Evolutionary conservation across 805 yeast genomes (phyloP).

Genomic region (Metschnikowia rubicola): DNA sequence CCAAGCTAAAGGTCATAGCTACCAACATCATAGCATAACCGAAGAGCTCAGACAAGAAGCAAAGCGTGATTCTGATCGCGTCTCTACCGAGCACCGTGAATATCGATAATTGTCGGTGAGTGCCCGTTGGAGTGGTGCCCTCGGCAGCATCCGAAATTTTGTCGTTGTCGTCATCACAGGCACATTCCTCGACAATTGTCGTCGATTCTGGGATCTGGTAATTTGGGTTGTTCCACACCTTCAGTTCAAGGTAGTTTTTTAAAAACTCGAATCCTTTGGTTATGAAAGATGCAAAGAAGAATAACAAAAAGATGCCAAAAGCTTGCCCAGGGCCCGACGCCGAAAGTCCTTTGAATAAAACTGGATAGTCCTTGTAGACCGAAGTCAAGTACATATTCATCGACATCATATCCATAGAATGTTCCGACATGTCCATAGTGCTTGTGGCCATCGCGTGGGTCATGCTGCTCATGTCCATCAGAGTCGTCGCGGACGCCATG

Average conservation of each 20-base stretch:
- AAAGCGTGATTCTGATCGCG: conserved; percentile 49
- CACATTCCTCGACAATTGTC: conserved; percentile 19
- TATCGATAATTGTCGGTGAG: conserved; percentile 3
- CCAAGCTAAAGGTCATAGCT: conserved; percentile 65
- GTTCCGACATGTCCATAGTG: conserved; percentile 5
- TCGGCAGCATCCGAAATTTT: conserved; percentile 4
- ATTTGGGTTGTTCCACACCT: conserved; percentile 51
- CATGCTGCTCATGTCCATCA: conserved; percentile 17
- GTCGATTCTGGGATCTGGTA: conserved; percentile 18
- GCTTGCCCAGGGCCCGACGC: conserved; percentile 60
- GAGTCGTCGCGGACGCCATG: neutral
- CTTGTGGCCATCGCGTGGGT: neutral
- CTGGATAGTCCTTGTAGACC: conserved; percentile 53
- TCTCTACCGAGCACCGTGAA: conserved; percentile 41
- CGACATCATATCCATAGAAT: conserved; percentile 21
- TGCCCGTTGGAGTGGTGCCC: conserved; percentile 6
- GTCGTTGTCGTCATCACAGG: conserved; percentile 16
- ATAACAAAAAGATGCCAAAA: conserved; percentile 66
- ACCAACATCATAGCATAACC: conserved; percentile 76
- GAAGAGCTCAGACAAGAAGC: conserved; percentile 61
- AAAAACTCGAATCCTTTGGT: conserved; percentile 58
- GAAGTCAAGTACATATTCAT: conserved; percentile 63
- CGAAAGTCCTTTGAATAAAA: conserved; percentile 50
- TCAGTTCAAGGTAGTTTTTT: conserved; percentile 63
- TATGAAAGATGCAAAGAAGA: conserved; percentile 56